Base-by-base conservation (phyloP, 2,329 filamentous ascomycete genomes). In the Phyllosticta citrichinensis region DNA sequence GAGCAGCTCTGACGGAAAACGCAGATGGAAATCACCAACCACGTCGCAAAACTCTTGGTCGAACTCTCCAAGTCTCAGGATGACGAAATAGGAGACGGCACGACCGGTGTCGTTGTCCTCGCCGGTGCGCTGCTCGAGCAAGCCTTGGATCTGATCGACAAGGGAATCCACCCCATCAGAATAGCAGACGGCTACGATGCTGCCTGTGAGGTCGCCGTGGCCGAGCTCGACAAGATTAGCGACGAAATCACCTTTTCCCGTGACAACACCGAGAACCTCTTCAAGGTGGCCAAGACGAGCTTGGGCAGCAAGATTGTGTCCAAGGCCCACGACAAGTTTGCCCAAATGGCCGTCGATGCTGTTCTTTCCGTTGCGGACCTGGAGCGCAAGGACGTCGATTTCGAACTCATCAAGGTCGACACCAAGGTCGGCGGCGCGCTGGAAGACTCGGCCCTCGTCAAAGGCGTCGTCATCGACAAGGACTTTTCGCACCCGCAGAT, bases 401-500 rank as follows among this genome's bases (percentile, higher is more conserved):
- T 99, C 72, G 94, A 99, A 79, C 79, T 99, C 68, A 99, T 99
- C 81, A 99, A 99, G 83, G 93, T 99, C 57, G 94, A 99, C 71
- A 93, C 94, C 70, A 99, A 99, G 81, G 91, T 97, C 40, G 94
- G 94, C 68, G 94, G 95, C 63, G 79, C 93, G 27, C 83, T 99
- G 19, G 93, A 97, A 76, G 94, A 99, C 76, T 89, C 92, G 5
- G 79, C 97, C 30, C 85, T 99, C 52, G 93, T 99, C 68, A 95
- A 97, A 79, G 94, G 94, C 74, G 94, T 99, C 66, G 96, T 99
- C 74, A 84, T 99, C 75, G 94, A 99, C 84, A 99, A 99, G 81
- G 95, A 99, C 79, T 99, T 99, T 76, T 97, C 94, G 40, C 94
- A 99, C 76, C 94, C 94, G 12, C 94, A 99, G 79, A 99, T 99